Base-by-base conservation (phyloP, 2,329 filamentous ascomycete genomes). In the Trichoderma citrinoviride region DNA sequence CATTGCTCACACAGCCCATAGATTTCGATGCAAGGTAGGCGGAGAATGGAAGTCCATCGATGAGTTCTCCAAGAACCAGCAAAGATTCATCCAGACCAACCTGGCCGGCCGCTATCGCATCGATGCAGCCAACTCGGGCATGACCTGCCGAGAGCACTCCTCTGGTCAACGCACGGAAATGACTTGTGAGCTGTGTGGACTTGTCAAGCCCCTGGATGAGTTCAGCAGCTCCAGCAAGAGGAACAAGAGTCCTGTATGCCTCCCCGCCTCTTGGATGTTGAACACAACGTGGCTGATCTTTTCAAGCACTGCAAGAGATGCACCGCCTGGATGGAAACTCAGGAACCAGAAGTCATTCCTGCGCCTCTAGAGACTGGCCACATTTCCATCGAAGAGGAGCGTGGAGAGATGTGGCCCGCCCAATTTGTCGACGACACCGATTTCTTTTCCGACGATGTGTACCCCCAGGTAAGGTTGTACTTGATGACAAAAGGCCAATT, bases 91-190 rank as follows among this genome's bases (percentile, higher is more conserved):
- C 12, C 65, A 70, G 12, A 19, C 54, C 17, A 70, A 71, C 41
- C 50, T 69, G 21, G 64, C 65, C 2, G 52, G 25, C 3, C 21
- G 67, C 3, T 40, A 44, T 3, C 58, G 46, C 5, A 47, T 76
- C n/a, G 66, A 76, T 23, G 64, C 75, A 0, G 71, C 71, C 0
- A 74, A 74, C 47, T 74, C 72, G 1, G 76, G 76, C 29, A 79
- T 79, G 76, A 71, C 71, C 0, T 79, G 78, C 53, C 70, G 70
- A 7, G 72, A 76, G 5, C 78, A 79, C 58, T 70, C 71, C 0
- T 66, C 73, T 2, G 70, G 70, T 7, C 52, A 60, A 5, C 61
- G 68, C 0, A 43, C 52, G 3, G 73, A 78, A 65, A 52, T 75
- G 8, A 66, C 65, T 1, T 80, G 78, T 56, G 67, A 72, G 3